Evolutionary conservation across 1,284 basidiomycete genomes (phyloP), one percentile per base, ranked within the genome.

Genomic region (Cerrena zonata): DNA sequence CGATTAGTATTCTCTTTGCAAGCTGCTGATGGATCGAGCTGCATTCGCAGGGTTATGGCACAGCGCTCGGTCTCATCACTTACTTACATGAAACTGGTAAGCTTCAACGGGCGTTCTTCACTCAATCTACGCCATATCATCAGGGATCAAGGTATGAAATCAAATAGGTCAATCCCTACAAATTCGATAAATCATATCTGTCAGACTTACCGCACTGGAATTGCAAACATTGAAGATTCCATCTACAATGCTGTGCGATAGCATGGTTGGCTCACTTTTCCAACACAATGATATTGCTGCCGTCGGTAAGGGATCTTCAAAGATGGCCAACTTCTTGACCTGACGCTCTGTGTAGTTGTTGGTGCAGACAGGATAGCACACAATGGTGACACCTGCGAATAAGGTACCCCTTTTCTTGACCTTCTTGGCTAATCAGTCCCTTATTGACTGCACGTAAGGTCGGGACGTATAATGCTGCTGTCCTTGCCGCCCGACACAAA

Each of bases 371-470:
- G 92, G 50, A 85, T 96, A 57, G 89, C 91, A 3, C 77, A 73
- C 60, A 95, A 96, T 61, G 93, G 93, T 2, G 93, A 95, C 68
- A 94, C 93, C 0, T n/a, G 92, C 92, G 19, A 95, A 95, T 76
- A 95, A 95, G 74, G 89, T 84, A 49, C 37, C 67, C 52, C 57
- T 19, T 18, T 26, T 13, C 47, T 11, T 22, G 45, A 41, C 51
- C 25, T 51, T 38, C n/a, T n/a, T n/a, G n/a, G 13, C 37, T 45
- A 19, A 24, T 23, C 22, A 36, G 36, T 21, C 34, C 38, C 56
- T 56, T 42, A 48, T n/a, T n/a, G n/a, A n/a, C n/a, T n/a, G n/a
- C n/a, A n/a, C n/a, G 48, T 58, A 91, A n/a, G 84, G 86, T 94
- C 58, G 90, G 91, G 37, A 94, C 91, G 1, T 94, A 93, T 70